Conservation (phyloP, 2,329 filamentous ascomycete genomes). For the Macrophomina phaseolina region DNA sequence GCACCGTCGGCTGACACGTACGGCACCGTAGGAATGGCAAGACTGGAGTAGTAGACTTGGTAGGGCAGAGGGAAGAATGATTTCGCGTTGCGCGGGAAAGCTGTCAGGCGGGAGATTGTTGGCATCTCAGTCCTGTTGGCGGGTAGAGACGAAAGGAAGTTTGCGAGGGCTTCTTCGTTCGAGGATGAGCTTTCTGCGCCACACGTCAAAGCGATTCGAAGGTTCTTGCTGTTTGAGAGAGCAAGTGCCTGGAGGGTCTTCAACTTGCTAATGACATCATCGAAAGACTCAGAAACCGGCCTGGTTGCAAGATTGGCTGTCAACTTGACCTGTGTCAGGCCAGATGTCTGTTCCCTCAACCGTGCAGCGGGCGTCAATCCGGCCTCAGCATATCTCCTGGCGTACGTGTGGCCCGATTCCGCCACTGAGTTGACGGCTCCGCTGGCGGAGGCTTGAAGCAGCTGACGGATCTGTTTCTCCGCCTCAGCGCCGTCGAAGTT, state of each 20-base stretch:
- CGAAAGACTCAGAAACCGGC: constrained; percentile 70
- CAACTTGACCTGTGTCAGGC: constrained; percentile 87
- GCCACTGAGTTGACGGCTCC: constrained; percentile 92
- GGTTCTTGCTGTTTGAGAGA: constrained; percentile 67
- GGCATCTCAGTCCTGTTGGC: constrained; percentile 38
- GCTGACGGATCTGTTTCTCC: constrained; percentile 79
- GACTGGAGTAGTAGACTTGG: constrained; percentile 92
- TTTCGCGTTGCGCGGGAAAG: constrained; percentile 59
- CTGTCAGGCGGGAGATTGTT: constrained; percentile 31
- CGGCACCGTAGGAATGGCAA: constrained; percentile 81
- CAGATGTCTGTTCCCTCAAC: constrained; percentile 82
- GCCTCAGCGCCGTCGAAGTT: constrained; percentile 87
- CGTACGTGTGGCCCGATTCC: constrained; percentile 86
- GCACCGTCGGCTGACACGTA: constrained; percentile 79
- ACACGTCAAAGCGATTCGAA: constrained; percentile 87
- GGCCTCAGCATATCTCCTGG: constrained; percentile 81
- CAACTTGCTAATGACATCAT: constrained; percentile 79
- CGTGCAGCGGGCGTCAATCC: constrained; percentile 74
- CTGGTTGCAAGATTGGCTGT: constrained; percentile 79
- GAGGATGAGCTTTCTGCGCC: constrained; percentile 71
- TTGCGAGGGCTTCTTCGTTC: constrained; percentile 74
- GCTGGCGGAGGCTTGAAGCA: constrained; percentile 85
- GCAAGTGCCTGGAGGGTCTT: constrained; percentile 84
- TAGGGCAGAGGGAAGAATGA: constrained; percentile 94
- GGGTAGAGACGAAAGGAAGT: constrained; percentile 71